Evolutionary conservation across 2,329 filamentous ascomycete species (phyloP), one percentile per base, ranked within the genome.

Genomic region (Chalaropsis ovoidea): DNA sequence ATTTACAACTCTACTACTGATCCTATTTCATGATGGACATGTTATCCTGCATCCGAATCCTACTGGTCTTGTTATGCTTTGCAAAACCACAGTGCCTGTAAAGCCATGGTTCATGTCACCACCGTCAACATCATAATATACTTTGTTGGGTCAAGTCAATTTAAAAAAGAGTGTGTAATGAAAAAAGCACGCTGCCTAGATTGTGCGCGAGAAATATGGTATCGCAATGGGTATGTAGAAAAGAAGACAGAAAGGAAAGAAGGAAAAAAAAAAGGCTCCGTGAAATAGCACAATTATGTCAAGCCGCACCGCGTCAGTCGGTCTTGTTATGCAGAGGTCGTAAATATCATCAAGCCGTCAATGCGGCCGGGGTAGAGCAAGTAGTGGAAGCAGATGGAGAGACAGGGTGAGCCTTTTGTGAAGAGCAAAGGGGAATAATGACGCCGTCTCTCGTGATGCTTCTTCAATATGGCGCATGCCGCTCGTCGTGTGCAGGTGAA

Each of bases 121-220:
- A 39, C 35, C 8, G 4, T 39, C 35, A 39, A 39, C 35, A 39
- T 39, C 35, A 39, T 7, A 10, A 39, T 10, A 7, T 7, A 39
- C 27, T 4, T 58, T 8, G 17, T 10, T 58, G 15, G 31, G 27
- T 4, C 42, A 43, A 43, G 31, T 39, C 35, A 39, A 10, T 39
- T 24, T 3, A 27, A 58, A 35, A 58, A n/a, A n/a, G n/a, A n/a
- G n/a, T n/a, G n/a, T 61, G 65, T 43, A 61, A 41, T 62, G 17
- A 58, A n/a, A n/a, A 31, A 58, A 39, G 17, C 31, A 58, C 17
- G 54, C 54, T 58, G 17, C 31, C 27, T n/a, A 39, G 17, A 39
- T 58, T 17, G 17, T 58, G 31, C n/a, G 13, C 27, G 15, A 22
- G 27, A 39, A 39, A 58, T 2, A 39, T 58, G 54, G 47, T 52